Base-by-base conservation (phyloP, 202 grass and related monocot species). In the Schoenoplectus tabernaemontani region DNA sequence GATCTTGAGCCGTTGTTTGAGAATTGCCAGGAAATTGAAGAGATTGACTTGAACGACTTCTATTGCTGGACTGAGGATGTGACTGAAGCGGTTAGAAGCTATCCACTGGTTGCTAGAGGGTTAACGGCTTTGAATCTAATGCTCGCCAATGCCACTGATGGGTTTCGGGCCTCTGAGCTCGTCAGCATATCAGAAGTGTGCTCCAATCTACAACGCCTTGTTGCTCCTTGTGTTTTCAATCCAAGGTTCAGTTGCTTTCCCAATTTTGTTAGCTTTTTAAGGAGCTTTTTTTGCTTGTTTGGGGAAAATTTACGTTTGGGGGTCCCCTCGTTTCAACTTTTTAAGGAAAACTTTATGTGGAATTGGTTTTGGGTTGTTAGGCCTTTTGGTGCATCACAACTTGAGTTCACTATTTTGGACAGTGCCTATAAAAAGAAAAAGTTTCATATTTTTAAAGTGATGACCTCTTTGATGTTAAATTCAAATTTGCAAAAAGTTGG, bases 61-160 rank as follows among this genome's bases (percentile, higher is more conserved):
- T 99, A 99, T 78, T 99, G 96, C 92, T 99, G 96, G 96, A 92
- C 88, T 50, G 96, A 99, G 64, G 96, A 99, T 84, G 70, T 99
- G 16, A 33, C 70, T 30, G 86, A 77, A 20, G 91, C 92, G 3
- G 83, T 99, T 37, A 59, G 67, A 1, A 84, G 79, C 26, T 54
- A 93, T 61, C 88, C 88, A 0, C 2, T 46, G 16, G 85, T 88
- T 10, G 87, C 89, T 5, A 77, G 71, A 0, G 67, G 76, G 10
- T 90, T 99, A 66, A 72, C 88, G 46, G 82, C 79, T 48, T 86
- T 99, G 78, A 83, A 99, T 85, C 88, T 99, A 28, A 87, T 89
- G 83, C 90, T 90, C 44, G 90, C 96, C 1, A 82, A 78, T 84
- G 90, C 90, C 81, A 89, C 88, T 46, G 90, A 95, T 6, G 90